Evolutionary conservation across 176 grass and related monocot genomes (phyloP).

Genomic region (Pontederia crassipes): DNA sequence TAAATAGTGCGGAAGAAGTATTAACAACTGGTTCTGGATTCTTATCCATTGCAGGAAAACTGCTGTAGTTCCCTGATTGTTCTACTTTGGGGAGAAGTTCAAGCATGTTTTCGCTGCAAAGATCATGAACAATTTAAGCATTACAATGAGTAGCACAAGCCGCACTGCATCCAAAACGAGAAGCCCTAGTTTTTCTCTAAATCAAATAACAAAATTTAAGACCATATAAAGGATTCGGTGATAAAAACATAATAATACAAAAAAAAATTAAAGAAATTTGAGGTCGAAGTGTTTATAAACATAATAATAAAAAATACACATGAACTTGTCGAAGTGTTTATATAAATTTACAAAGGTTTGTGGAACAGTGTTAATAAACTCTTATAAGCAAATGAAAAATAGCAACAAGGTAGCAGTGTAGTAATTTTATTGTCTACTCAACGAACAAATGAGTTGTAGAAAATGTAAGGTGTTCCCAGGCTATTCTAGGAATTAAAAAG

Average conservation of each 20-base stretch:
- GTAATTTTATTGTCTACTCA: too few relatives aligned
- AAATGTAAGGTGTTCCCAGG: too few relatives aligned
- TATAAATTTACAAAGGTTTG: too few relatives aligned
- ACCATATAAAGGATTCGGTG: not conserved
- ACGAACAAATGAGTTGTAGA: too few relatives aligned
- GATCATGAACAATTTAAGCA: not conserved
- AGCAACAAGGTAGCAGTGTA: too few relatives aligned
- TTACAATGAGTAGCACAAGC: not conserved
- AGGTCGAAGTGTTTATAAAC: too few relatives aligned
- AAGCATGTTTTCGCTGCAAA: slow-evolving; percentile 23
- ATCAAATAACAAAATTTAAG: not conserved
- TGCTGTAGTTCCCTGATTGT: slow-evolving; percentile 8
- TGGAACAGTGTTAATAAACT: too few relatives aligned
- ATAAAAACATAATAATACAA: not conserved
- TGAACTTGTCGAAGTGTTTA: too few relatives aligned
- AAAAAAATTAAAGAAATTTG: too few relatives aligned
- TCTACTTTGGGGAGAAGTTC: slow-evolving; percentile 25
- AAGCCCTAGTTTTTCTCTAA: not conserved
- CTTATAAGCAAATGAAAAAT: too few relatives aligned
- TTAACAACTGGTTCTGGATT: not conserved
- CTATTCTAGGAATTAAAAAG: too few relatives aligned
- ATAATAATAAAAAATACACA: too few relatives aligned
- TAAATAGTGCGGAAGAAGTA: slow-evolving; percentile 8
- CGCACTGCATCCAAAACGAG: not conserved
- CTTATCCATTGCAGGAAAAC: not conserved